Conservation (phyloP, 1,284 basidiomycete genomes). For the Acaromyces ingoldii region DNA sequence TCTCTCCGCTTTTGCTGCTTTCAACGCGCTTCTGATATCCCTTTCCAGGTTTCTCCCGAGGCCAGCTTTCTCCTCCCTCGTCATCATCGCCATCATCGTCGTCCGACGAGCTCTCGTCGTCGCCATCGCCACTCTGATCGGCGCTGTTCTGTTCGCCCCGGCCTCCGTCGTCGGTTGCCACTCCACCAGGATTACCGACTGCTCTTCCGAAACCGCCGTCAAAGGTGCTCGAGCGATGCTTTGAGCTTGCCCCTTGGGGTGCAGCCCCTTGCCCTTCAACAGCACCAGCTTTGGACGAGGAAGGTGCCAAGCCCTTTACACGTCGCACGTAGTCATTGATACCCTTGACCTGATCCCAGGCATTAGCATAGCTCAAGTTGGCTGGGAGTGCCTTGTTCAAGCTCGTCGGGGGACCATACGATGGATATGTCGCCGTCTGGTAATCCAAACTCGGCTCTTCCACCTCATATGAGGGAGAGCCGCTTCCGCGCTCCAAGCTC, state of each 20-base stretch:
- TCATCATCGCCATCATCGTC: slow-evolving; percentile 15
- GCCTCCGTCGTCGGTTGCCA: neutral
- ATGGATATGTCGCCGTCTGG: neutral
- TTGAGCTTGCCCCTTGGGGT: slow-evolving; percentile 22
- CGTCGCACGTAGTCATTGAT: neutral
- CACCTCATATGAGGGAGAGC: neutral
- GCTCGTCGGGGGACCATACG: neutral
- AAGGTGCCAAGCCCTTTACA: neutral
- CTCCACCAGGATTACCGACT: slow-evolving; percentile 8
- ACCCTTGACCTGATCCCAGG: slow-evolving; percentile 27
- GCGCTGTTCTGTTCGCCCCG: neutral
- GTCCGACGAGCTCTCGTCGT: slow-evolving; percentile 32
- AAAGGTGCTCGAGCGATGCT: slow-evolving; percentile 14
- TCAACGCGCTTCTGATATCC: too few species aligned
- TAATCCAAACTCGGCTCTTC: neutral
- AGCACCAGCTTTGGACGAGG: neutral
- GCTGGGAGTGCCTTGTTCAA: slow-evolving; percentile 17
- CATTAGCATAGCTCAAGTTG: slow-evolving; percentile 29
- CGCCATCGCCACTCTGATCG: slow-evolving; percentile 33
- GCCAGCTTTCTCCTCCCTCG: neutral
- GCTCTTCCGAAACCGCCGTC: slow-evolving; percentile 1
- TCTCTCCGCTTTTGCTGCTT: too few species aligned
- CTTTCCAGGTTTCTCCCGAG: neutral
- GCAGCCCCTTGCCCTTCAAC: slow-evolving; percentile 10
- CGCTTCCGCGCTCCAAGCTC: slow-evolving; percentile 7